Conservation (phyloP, 202 grass and related monocot genomes). For the Panicum virgatum region DNA sequence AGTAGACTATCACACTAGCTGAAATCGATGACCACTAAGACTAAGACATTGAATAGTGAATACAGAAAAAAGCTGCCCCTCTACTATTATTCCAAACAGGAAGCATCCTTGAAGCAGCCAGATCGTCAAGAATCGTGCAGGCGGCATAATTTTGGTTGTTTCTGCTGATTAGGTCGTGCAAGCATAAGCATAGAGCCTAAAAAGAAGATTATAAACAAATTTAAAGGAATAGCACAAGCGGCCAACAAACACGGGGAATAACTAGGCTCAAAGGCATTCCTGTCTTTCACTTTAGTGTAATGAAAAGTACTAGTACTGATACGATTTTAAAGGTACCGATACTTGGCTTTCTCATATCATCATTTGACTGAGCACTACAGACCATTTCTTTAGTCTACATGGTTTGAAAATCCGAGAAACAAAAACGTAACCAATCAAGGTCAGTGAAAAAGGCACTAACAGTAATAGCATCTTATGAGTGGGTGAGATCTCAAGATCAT, state of each 20-base stretch:
- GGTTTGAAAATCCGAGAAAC: conserved; percentile 18
- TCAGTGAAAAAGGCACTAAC: not conserved
- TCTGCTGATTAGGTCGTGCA: conserved; percentile 34
- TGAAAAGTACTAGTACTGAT: conserved; percentile 13
- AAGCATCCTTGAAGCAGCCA: conserved; percentile 45
- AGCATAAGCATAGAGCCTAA: conserved; percentile 25
- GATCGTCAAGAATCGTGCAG: conserved; percentile 39
- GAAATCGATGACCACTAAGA: not conserved
- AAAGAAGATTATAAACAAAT: conserved; percentile 28
- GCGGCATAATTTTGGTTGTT: conserved; percentile 24
- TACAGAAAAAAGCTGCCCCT: conserved; percentile 21
- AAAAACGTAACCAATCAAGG: not conserved
- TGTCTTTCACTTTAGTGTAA: conserved; percentile 29
- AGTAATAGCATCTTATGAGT: not conserved
- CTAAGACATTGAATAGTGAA: conserved; percentile 9
- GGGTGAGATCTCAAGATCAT: conserved; percentile 8
- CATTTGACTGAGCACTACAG: conserved; percentile 33
- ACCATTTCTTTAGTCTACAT: conserved; percentile 23
- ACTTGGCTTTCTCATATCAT: conserved; percentile 21
- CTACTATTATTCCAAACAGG: conserved; percentile 37
- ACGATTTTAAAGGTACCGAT: conserved; percentile 25
- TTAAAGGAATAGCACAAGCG: conserved; percentile 35
- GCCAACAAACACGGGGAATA: conserved; percentile 46
- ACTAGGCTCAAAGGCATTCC: conserved; percentile 29
- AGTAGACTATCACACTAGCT: conserved; percentile 22